Evolutionary conservation across 805 yeast species (phyloP), one percentile per base, ranked within the genome.

Genomic region (Ogataea glucozyma): DNA sequence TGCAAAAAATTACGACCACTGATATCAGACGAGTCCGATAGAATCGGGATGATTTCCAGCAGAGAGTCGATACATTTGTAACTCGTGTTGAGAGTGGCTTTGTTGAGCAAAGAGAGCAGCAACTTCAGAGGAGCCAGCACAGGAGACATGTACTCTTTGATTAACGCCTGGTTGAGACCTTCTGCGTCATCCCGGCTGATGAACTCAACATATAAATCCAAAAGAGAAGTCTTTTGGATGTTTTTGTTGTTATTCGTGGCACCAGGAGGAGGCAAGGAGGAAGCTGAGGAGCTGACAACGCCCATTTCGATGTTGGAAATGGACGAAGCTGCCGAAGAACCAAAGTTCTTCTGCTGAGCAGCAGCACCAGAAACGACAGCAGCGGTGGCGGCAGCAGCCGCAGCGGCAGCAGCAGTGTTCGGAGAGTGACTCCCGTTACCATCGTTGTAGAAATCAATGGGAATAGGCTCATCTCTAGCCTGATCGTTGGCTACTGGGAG

Each of bases 1-100:
- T 90, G 98, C 55, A 90, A 76, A 56, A 90, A 83, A 59, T 86
- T 90, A 52, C 97, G 74, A 13, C 87, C 87, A 42, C 84, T 81
- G 32, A 90, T 79, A 55, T 89, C 97, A 6, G 79, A 67, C 0
- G 81, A 71, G 52, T 87, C 93, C 34, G 75, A 69, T 18, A 83
- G 61, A 10, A 73, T 70, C 7, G 78, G 77, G 31, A 81, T 71
- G 12, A 69, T 66, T 19, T 67, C 71, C 39, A 84, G 65, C 26
- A 85, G 56, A n/a, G 55, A 62, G 48, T 75, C 83, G 45, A 87
- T 79, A 58, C 88, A 81, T 19, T 68, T 62, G 32, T 64, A 69
- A 4, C 88, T 70, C 43, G 76, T 70, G n/a, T 65, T 55, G 23
- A 80, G 56, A 0, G 91, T 78, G 4, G 90, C 72, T 57, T 79